phyloP scores from a whole-genome alignment of 768 basidiomycete species.

The Tubosaeta brunneosetosa region DNA sequence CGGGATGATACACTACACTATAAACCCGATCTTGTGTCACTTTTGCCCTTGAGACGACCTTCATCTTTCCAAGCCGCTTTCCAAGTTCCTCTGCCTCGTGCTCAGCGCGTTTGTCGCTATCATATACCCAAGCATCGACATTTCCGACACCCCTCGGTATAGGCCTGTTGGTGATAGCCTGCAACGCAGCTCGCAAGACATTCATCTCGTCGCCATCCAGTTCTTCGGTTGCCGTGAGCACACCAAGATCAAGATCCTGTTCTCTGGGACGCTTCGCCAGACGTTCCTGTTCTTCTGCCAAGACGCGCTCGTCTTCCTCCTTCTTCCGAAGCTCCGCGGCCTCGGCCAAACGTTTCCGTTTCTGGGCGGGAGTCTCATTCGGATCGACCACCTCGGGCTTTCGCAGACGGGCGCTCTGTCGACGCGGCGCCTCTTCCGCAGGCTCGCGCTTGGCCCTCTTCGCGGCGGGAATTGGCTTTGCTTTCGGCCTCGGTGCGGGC shows the following conservation, averaged over 20 bases:
- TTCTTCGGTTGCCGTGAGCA: slow-evolving; percentile 49
- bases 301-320: slow-evolving; percentile 59
- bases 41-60: slow-evolving; percentile 73
- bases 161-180: slow-evolving; percentile 33
- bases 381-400: slow-evolving; percentile 42
- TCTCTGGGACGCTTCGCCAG: slow-evolving; percentile 66
- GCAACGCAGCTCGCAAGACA: slow-evolving; percentile 43
- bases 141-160: slow-evolving; percentile 38
- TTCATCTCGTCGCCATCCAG: slow-evolving; percentile 41
- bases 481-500: slow-evolving; percentile 36
- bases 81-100: slow-evolving; percentile 50
- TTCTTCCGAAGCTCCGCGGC: slow-evolving; percentile 52
- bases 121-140: slow-evolving; percentile 50
- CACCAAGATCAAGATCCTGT: slow-evolving; percentile 56
- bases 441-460: slow-evolving; percentile 53
- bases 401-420: slow-evolving; percentile 63
- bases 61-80: slow-evolving; percentile 49
- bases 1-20: slow-evolving; percentile 77
- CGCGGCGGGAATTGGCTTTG: slow-evolving; percentile 58
- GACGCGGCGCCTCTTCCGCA: slow-evolving; percentile 44
- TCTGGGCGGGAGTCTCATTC: slow-evolving; percentile 62
- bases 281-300: slow-evolving; percentile 57
- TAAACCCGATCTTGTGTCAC: slow-evolving; percentile 74
- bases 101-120: slow-evolving; percentile 43
- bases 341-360: slow-evolving; percentile 60